These are phyloP conservation scores for Hygrophorus pudorinus DNA, from an alignment of 768 basidiomycete genomes.

Conservation along the genomic window DNA sequence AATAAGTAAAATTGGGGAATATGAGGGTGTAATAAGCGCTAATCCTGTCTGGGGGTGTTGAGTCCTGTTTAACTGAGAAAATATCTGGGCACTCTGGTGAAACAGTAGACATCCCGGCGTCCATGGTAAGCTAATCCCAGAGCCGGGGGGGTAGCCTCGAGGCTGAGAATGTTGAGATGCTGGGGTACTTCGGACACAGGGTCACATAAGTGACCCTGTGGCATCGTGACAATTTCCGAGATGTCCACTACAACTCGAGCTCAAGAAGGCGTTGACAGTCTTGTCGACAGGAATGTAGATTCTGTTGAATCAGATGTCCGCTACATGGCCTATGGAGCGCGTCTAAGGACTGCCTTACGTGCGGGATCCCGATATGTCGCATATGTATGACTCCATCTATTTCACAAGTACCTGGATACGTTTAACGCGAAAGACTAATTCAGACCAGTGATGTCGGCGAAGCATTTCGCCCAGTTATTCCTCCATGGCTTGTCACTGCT, in stretches of 20 bases:
- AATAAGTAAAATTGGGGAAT: conserved; percentile 92
- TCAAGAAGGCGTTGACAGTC: conserved; percentile 39
- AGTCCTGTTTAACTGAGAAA: too few relatives aligned
- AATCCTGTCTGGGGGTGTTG: conserved; percentile 54
- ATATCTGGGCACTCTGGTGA: background rate
- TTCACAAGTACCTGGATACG: background rate
- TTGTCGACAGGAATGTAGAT: conserved; percentile 57
- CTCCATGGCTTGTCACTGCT: conserved; percentile 59
- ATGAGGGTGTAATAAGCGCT: conserved; percentile 90
- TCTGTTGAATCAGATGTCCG: conserved; percentile 59
- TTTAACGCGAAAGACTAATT: conserved; percentile 14
- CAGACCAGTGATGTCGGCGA: conserved; percentile 80
- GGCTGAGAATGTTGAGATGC: background rate
- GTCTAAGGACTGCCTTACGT: conserved; percentile 65
- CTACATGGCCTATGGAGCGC: conserved; percentile 71
- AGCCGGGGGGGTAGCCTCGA: background rate
- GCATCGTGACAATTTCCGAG: conserved; percentile 5
- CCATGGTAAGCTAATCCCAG: conserved; percentile 5
- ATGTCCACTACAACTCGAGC: conserved; percentile 28
- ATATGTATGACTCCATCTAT: conserved; percentile 39
- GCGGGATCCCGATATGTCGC: conserved; percentile 66
- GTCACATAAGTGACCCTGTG: background rate
- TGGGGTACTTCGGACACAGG: too few relatives aligned
- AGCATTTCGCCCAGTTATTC: conserved; percentile 72
- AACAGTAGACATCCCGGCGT: conserved; percentile 3